Conservation (phyloP, 192 early-diverging fungal genomes). For the Coemansia sp. region DNA sequence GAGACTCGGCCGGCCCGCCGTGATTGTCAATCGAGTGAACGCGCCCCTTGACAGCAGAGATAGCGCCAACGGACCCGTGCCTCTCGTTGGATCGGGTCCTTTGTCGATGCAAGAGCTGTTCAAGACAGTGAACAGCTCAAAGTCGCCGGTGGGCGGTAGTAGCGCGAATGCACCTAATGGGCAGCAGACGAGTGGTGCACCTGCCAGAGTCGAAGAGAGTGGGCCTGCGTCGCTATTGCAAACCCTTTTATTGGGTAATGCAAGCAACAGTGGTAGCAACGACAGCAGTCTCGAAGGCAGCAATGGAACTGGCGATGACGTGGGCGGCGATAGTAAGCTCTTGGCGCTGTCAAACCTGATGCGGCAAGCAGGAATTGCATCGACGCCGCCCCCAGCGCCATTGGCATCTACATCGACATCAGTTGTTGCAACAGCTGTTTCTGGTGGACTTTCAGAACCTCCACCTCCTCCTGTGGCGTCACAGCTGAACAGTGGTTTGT, state of each 20-base stretch:
- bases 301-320: background rate
- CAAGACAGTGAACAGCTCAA: slow-evolving; percentile 27
- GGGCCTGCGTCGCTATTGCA: slow-evolving; percentile 52
- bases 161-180: slow-evolving; percentile 2
- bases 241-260: slow-evolving; percentile 43
- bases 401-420: background rate
- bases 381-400: slow-evolving; percentile 15
- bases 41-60: background rate
- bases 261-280: slow-evolving; percentile 4
- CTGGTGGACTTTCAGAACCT: background rate
- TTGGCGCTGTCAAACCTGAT: slow-evolving; percentile 51
- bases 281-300: background rate
- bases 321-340: slow-evolving; percentile 26
- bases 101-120: slow-evolving; percentile 50
- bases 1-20: slow-evolving; percentile 20
- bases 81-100: slow-evolving; percentile 4
- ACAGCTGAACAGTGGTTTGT: background rate
- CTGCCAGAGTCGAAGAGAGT: slow-evolving; percentile 1
- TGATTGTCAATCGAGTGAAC: slow-evolving; percentile 19
- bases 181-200: background rate
- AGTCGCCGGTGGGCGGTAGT: slow-evolving; percentile 9
- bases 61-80: background rate
- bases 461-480: background rate
- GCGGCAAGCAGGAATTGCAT: slow-evolving; percentile 39
- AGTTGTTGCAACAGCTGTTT: background rate